phyloP scores from a whole-genome alignment of 306 rosid genomes.

The Castanea crenata region DNA sequence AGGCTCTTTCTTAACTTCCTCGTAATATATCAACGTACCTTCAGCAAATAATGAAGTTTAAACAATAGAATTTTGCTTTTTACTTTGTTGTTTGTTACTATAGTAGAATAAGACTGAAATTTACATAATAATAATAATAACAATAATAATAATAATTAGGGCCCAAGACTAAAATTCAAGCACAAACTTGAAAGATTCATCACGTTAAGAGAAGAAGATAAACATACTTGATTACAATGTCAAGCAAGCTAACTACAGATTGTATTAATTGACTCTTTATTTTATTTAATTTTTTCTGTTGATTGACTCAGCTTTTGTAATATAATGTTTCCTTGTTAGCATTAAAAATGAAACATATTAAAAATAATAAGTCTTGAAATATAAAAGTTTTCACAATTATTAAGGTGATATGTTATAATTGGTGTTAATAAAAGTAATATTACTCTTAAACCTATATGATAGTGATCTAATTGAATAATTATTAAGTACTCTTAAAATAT shows the following conservation, averaged over 20 bases:
- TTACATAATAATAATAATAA: neutral
- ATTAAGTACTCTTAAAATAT: too few relatives aligned
- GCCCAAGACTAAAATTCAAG: neutral
- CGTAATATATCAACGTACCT: slow-evolving; percentile 14
- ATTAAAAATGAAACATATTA: too few relatives aligned
- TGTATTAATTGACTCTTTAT: neutral
- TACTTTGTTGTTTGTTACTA: neutral
- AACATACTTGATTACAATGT: slow-evolving; percentile 19
- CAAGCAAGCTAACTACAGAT: slow-evolving; percentile 5
- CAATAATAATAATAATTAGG: too few relatives aligned
- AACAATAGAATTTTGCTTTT: neutral
- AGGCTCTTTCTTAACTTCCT: neutral
- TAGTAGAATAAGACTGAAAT: neutral
- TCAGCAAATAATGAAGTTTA: slow-evolving; percentile 9
- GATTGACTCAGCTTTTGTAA: neutral
- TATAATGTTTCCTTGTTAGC: neutral
- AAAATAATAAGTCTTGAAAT: too few relatives aligned
- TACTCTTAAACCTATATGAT: too few relatives aligned
- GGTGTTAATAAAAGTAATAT: too few relatives aligned
- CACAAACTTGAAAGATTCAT: neutral
- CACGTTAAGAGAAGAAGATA: neutral
- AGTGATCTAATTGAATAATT: too few relatives aligned
- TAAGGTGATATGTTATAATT: too few relatives aligned
- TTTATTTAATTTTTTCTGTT: neutral
- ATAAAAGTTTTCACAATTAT: too few relatives aligned